Conservation (phyloP, 202 grass and related monocot species). For the Hordeum pubiflorum region DNA sequence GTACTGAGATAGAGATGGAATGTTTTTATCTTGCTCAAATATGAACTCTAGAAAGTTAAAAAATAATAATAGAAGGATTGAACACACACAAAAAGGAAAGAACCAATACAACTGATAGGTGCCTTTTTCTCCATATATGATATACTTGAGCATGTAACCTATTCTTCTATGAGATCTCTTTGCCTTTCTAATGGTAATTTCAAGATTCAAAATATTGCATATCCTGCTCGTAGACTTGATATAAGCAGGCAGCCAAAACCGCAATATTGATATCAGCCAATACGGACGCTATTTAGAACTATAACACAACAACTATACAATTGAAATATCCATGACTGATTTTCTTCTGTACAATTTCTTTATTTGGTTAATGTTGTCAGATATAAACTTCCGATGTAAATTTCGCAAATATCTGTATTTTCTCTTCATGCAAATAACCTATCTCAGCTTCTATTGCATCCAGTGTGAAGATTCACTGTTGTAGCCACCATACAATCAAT, state of each 20-base stretch:
- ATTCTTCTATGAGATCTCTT: not conserved
- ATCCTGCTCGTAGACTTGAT: not conserved
- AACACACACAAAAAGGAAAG: not conserved
- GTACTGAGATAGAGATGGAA: slow-evolving; percentile 50
- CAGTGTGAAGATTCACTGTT: slow-evolving; percentile 16
- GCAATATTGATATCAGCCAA: not conserved
- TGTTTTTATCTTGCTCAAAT: slow-evolving; percentile 62
- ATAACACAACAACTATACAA: not conserved
- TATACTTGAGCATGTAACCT: slow-evolving; percentile 10
- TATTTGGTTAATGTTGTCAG: not conserved
- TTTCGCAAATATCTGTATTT: slow-evolving; percentile 13
- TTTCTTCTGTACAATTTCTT: slow-evolving; percentile 13
- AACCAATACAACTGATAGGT: slow-evolving; percentile 7
- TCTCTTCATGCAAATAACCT: slow-evolving; percentile 15
- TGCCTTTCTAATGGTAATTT: slow-evolving; percentile 5
- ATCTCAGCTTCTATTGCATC: not conserved
- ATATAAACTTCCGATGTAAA: slow-evolving; percentile 5
- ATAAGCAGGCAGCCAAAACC: not conserved
- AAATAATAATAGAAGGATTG: not conserved
- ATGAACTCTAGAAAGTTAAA: slow-evolving; percentile 20
- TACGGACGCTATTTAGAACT: not conserved
- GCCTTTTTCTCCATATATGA: not conserved
- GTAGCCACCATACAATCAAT: not conserved
- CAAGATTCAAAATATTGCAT: not conserved
- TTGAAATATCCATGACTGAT: not conserved